A percentile compares a stretch with the other conserved stretches of the same genome.
phyloP scores from a whole-genome alignment of 148 eudicot species.

The Cornus controversa region DNA sequence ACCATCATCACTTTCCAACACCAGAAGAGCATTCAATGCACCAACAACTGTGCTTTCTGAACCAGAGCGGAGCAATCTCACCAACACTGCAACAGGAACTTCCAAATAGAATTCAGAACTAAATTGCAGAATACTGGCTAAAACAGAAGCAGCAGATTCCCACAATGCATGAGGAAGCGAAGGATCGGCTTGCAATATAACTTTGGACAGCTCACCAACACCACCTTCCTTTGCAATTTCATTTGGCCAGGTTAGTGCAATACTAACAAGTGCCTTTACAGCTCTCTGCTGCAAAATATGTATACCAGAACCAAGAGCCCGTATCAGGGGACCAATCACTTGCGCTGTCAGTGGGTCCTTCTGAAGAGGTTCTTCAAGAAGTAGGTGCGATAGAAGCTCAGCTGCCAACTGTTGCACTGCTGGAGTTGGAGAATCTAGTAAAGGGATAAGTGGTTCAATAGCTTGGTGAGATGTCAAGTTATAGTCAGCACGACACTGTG shows the following conservation, averaged over 20 bases:
- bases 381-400: constrained; percentile 84
- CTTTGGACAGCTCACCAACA: constrained; percentile 82
- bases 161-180: constrained; percentile 90
- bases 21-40: constrained; percentile 92
- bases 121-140: constrained; percentile 85
- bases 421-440: constrained; percentile 75
- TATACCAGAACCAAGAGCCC: constrained; percentile 76
- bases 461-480: constrained; percentile 76
- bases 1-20: constrained; percentile 90
- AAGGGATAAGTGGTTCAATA: constrained; percentile 82
- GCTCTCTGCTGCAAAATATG: constrained; percentile 90
- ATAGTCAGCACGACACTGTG: constrained; percentile 77
- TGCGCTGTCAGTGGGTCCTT: constrained; percentile 73
- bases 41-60: constrained; percentile 80
- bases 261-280: constrained; percentile 80
- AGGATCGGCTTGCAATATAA: constrained; percentile 81
- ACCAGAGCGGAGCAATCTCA: constrained; percentile 88
- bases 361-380: constrained; percentile 84
- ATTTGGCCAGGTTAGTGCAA: constrained; percentile 85
- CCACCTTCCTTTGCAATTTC: constrained; percentile 98
- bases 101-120: constrained; percentile 95
- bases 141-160: constrained; percentile 86
- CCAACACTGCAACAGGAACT: constrained; percentile 93
- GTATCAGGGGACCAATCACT: constrained; percentile 82
- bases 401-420: constrained; percentile 93